Evolutionary conservation across 805 yeast genomes (phyloP).

Genomic region (Wickerhamia fluorescens): DNA sequence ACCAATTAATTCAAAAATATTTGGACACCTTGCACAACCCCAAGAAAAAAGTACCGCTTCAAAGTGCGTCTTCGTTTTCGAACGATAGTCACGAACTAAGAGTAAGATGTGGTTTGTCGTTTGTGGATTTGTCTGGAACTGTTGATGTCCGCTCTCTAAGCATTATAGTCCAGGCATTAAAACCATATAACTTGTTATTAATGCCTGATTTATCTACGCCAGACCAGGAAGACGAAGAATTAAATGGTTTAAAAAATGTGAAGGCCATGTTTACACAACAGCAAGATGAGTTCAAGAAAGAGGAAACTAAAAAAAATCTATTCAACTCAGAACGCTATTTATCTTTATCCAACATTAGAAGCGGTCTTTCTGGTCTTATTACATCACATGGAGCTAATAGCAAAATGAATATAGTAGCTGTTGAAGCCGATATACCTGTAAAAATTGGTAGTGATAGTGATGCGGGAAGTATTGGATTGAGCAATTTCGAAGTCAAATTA

Average conservation of each 20-base stretch:
- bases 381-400: conserved; percentile 6
- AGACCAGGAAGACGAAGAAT: conserved; percentile 10
- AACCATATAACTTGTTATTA: conserved; percentile 67
- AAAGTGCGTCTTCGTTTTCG: conserved; percentile 13
- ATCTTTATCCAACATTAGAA: conserved; percentile 25
- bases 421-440: conserved; percentile 32
- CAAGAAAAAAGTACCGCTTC: conserved; percentile 29
- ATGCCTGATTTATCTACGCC: conserved; percentile 37
- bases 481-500: conserved; percentile 53
- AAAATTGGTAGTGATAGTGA: conserved; percentile 37
- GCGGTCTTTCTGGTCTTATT: conserved; percentile 14
- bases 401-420: conserved; percentile 25
- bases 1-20: conserved; percentile 31
- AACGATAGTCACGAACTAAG: conserved; percentile 28
- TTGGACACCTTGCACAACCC: conserved; percentile 50
- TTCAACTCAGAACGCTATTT: conserved; percentile 19
- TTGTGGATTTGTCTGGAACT: conserved; percentile 74
- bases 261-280: conserved; percentile 24
- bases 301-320: conserved; percentile 12
- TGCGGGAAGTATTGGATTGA: conserved; percentile 20
- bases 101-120: conserved; percentile 65
- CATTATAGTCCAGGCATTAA: conserved; percentile 68
- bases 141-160: conserved; percentile 79
- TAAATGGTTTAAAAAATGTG: conserved; percentile 23
- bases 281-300: conserved; percentile 18